A percentile compares a stretch with the other conserved stretches of the same genome.
These are phyloP conservation scores for Calocybe gambosa DNA, from an alignment of 1,284 basidiomycete species.

Conservation along the genomic window DNA sequence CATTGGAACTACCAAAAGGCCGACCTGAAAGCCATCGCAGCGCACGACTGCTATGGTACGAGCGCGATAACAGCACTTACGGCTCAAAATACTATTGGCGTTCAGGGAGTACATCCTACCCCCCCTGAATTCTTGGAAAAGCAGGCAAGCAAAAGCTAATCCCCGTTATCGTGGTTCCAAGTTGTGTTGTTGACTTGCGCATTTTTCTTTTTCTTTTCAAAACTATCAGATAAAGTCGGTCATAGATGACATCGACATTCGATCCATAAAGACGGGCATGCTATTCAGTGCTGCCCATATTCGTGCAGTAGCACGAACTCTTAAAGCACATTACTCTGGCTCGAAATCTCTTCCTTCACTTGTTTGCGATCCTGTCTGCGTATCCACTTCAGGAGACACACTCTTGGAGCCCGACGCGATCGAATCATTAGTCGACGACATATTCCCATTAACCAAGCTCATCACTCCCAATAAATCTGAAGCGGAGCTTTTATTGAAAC, in stretches of 20 bases:
- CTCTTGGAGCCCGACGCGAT: constrained; percentile 71
- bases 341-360: constrained; percentile 39
- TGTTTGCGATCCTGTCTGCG: constrained; percentile 88
- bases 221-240: constrained; percentile 63
- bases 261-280: constrained; percentile 91
- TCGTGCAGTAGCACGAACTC: constrained; percentile 36
- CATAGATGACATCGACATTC: constrained; percentile 66
- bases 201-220: no score
- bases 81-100: constrained; percentile 88
- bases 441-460: constrained; percentile 71
- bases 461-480: constrained; percentile 90
- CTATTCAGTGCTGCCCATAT: constrained; percentile 51
- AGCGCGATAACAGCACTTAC: constrained; percentile 86
- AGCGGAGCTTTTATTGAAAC: constrained; percentile 62
- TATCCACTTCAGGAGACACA: constrained; percentile 86
- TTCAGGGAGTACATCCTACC: constrained; percentile 63
- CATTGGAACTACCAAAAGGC: constrained; percentile 37
- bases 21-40: constrained; percentile 83
- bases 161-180: no score
- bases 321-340: constrained; percentile 34
- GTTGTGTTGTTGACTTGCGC: background rate
- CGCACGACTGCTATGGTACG: constrained; percentile 80
- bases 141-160: constrained; percentile 42
- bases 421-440: constrained; percentile 47
- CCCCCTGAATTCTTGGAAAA: constrained; percentile 66